Evolutionary conservation across 805 yeast species (phyloP).

Genomic region (Kazachstania viticola): DNA sequence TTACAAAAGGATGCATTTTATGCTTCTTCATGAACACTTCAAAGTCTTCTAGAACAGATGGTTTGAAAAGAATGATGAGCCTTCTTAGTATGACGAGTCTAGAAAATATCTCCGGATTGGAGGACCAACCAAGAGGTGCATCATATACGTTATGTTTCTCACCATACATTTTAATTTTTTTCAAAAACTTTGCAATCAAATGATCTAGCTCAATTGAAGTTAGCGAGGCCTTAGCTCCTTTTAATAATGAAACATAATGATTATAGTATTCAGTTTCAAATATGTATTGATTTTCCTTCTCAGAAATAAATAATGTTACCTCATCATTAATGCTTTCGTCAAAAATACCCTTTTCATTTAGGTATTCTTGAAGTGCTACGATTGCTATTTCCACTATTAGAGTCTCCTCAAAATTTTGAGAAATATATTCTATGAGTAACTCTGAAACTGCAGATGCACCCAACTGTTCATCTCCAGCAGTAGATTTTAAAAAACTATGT

Average conservation of each 20-base stretch:
- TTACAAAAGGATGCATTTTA: constrained; percentile 1
- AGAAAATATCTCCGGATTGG: constrained; percentile 13
- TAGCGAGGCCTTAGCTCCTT: background rate
- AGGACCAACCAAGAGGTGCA: constrained; percentile 19
- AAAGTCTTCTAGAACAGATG: background rate
- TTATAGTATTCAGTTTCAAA: constrained; percentile 31
- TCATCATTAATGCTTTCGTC: constrained; percentile 10
- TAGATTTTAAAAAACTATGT: background rate
- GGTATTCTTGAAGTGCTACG: constrained; percentile 1
- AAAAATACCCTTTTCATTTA: constrained; percentile 11
- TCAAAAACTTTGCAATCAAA: background rate
- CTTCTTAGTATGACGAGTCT: constrained; percentile 10
- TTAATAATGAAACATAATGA: constrained; percentile 15
- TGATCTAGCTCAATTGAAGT: background rate
- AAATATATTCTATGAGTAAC: background rate
- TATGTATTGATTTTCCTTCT: constrained; percentile 55
- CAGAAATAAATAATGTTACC: constrained; percentile 48
- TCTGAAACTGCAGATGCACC: background rate
- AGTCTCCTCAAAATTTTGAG: background rate
- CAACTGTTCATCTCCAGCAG: constrained; percentile 3
- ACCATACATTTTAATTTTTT: too few relatives aligned
- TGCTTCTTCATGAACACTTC: background rate
- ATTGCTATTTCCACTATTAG: background rate
- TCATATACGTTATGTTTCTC: constrained; percentile 5
- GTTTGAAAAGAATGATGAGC: background rate